Base-by-base conservation (phyloP, 1,284 basidiomycete genomes). In the Malassezia brasiliensis region DNA sequence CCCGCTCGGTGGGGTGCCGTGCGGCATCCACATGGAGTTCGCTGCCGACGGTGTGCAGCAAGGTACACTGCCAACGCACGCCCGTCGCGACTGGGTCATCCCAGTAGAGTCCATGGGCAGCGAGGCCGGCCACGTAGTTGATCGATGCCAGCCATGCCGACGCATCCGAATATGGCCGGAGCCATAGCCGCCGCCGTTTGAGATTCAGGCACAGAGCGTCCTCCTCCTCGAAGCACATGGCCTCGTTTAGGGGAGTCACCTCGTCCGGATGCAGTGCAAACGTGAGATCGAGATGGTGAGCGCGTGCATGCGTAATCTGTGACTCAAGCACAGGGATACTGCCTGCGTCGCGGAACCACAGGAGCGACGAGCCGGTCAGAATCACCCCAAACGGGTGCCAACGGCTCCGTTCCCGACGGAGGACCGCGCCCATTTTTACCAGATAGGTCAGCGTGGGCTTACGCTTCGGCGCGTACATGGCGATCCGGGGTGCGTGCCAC, bases 381-480 rank as follows among this genome's bases (percentile, higher is more conserved):
- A 94, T 79, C 9, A 91, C 84, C 58, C 83, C 86, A 81, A 85
- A 93, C 32, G 83, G 78, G 67, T 81, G 85, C 93, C 93, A 98
- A n/a, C 44, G 41, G 12, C 15, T n/a, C 37, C 38, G 2, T 76
- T 90, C 96, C 45, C 88, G 81, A 62, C 90, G 82, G 59, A 82
- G 83, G 49, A 96, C 78, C 12, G 87, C 67, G 6, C 90, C 90
- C 8, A 86, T 81, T 75, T 91, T 93, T 9, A 85, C 84, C 17
- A 96, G 79, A 68, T 28, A 7, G 25, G 25, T 7, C 4, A 28
- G 25, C 25, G 25, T 28, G 25, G 25, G 25, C 7, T 28, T 28
- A 83, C 87, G 55, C 12, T 40, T 40, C 19, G 9, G 19, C 17
- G 38, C 38, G 8, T n/a, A 17, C 38, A 25, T 11, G 19, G 9